Conservation (phyloP, 2,329 filamentous ascomycete genomes). For the Fusarium solani-melongenae region DNA sequence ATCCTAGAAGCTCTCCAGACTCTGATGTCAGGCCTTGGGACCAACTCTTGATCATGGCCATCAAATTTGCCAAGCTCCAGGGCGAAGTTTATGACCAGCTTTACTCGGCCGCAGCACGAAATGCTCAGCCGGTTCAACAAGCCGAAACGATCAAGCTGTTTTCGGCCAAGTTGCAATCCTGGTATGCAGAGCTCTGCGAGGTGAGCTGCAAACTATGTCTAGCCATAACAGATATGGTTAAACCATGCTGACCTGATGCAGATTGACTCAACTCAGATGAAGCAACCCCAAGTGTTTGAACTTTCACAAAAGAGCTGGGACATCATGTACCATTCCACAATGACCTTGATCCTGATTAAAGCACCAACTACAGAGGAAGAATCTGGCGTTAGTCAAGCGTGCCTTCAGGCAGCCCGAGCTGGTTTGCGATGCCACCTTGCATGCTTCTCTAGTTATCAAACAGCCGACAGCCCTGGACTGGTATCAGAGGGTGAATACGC, state of each 20-base stretch:
- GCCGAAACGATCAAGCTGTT: background rate
- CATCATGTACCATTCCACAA: background rate
- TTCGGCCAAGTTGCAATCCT: background rate
- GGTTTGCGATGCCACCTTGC: background rate
- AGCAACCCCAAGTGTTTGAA: background rate
- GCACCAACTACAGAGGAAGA: background rate
- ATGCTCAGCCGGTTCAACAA: background rate
- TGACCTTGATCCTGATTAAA: slow-evolving; percentile 1
- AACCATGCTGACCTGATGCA: background rate
- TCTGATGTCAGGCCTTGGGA: background rate
- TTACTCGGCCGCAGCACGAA: background rate
- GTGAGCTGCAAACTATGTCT: background rate
- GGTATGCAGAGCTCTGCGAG: background rate
- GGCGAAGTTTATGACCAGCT: background rate
- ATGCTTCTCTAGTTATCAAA: slow-evolving; percentile 4
- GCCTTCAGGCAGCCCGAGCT: background rate
- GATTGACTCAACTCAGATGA: background rate
- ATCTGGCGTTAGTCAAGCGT: background rate
- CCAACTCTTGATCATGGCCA: background rate
- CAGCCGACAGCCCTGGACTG: background rate
- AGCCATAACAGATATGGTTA: background rate
- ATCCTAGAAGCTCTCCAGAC: background rate
- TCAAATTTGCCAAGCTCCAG: slow-evolving; percentile 3
- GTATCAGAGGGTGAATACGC: slow-evolving; percentile 2
- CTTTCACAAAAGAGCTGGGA: background rate